Evolutionary conservation across 176 grass and related monocot genomes (phyloP).

Genomic region (Triticum dicoccoides): DNA sequence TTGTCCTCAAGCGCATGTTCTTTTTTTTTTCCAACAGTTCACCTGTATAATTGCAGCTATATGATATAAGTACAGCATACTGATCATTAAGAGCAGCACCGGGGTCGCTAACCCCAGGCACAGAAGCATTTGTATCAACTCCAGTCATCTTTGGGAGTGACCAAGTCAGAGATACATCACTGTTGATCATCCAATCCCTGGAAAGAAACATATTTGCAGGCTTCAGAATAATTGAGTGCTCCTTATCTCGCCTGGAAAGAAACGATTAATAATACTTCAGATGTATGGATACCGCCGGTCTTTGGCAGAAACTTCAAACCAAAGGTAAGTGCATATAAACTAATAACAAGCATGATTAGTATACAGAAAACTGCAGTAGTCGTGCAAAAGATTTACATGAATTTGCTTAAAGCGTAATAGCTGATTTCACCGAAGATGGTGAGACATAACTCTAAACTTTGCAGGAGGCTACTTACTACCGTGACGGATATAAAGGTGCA

Average conservation of each 20-base stretch:
- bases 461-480: background rate
- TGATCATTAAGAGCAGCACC: conserved; percentile 45
- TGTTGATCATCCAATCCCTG: conserved; percentile 39
- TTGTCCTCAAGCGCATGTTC: conserved; percentile 9
- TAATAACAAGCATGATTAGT: background rate
- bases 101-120: conserved; percentile 41
- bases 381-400: background rate
- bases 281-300: conserved; percentile 4
- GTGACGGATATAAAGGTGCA: background rate
- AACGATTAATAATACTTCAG: conserved; percentile 18
- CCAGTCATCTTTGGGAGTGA: conserved; percentile 32
- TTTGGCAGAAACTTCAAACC: background rate
- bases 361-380: background rate
- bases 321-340: background rate
- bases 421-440: background rate
- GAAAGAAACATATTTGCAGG: conserved; percentile 46
- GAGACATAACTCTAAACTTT: background rate
- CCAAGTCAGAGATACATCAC: conserved; percentile 34
- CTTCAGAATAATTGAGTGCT: conserved; percentile 98
- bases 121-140: conserved; percentile 34
- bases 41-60: conserved; percentile 90
- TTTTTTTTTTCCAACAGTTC: conserved; percentile 12
- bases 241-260: conserved; percentile 71
- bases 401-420: conserved; percentile 7
- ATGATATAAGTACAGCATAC: conserved; percentile 84